phyloP scores from a whole-genome alignment of 2,329 filamentous ascomycete genomes.

The Ilyonectria sp. region DNA sequence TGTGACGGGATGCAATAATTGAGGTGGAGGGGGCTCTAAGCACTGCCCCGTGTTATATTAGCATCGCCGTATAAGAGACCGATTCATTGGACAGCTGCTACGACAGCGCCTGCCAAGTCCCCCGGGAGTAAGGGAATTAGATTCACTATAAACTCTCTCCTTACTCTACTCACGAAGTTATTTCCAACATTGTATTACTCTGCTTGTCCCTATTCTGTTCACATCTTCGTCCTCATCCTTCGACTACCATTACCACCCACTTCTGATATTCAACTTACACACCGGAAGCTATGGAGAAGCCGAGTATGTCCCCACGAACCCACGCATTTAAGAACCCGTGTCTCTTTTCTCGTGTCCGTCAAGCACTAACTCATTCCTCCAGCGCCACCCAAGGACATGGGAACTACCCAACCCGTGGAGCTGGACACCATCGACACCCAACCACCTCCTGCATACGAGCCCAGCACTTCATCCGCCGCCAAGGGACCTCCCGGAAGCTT shows the following conservation, averaged over 20 bases:
- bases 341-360: not conserved
- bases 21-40: not conserved
- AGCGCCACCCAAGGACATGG: constrained; percentile 30
- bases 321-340: too few species aligned
- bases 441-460: constrained; percentile 29
- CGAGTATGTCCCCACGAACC: constrained; percentile 31
- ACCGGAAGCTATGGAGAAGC: constrained; percentile 38
- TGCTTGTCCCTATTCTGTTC: not conserved
- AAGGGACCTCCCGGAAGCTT: not conserved
- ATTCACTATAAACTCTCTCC: not conserved
- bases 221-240: not conserved
- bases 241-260: not conserved
- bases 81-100: not conserved
- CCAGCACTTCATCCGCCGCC: constrained; percentile 1
- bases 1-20: not conserved
- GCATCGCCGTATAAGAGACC: not conserved
- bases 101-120: not conserved
- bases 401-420: constrained; percentile 4
- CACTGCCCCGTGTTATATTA: not conserved
- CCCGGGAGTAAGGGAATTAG: not conserved
- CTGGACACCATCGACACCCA: constrained; percentile 3
- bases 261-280: not conserved
- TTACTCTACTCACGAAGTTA: not conserved
- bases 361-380: not conserved
- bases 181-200: not conserved